Evolutionary conservation across 176 grass and related monocot species (phyloP).

Genomic region (Alopecurus myosuroides): DNA sequence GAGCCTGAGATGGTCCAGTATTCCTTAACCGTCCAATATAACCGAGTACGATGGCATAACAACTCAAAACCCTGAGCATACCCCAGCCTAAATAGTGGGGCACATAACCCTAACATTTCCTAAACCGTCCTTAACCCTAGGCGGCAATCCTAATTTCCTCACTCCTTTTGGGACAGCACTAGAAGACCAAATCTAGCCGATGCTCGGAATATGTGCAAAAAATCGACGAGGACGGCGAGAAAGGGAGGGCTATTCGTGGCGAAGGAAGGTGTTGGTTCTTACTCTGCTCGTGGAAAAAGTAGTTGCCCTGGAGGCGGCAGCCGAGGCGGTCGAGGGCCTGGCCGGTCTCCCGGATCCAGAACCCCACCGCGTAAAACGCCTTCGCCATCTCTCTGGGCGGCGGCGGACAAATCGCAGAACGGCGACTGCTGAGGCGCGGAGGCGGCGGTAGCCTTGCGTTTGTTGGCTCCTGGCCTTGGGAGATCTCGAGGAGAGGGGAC

Average conservation of each 20-base stretch:
- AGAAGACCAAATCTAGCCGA: background rate
- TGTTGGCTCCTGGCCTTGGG: slow-evolving; percentile 26
- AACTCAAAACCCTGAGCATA: background rate
- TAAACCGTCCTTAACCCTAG: slow-evolving; percentile 22
- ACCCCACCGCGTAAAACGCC: slow-evolving; percentile 88
- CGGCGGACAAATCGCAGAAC: background rate
- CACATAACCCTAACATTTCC: background rate
- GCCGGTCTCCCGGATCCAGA: slow-evolving; percentile 97
- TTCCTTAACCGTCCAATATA: too few species aligned
- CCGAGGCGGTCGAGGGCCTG: slow-evolving; percentile 93
- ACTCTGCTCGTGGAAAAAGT: slow-evolving; percentile 94
- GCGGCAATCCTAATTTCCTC: slow-evolving; percentile 2
- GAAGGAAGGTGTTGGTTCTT: slow-evolving; percentile 4
- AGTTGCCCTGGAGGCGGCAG: slow-evolving; percentile 93
- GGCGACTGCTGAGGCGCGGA: background rate
- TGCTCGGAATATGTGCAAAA: background rate
- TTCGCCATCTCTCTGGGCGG: slow-evolving; percentile 51
- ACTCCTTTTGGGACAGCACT: background rate
- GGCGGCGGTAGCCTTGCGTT: background rate
- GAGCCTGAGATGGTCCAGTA: too few species aligned
- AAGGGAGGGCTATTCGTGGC: background rate
- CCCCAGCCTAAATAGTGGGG: background rate
- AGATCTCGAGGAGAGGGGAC: slow-evolving; percentile 38
- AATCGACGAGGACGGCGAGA: background rate
- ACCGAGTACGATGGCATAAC: background rate